Percentiles rank a stretch among this genome's conserved stretches.
Evolutionary conservation across 2,329 filamentous ascomycete species (phyloP).

Genomic region (Fusarium cyanostomum): DNA sequence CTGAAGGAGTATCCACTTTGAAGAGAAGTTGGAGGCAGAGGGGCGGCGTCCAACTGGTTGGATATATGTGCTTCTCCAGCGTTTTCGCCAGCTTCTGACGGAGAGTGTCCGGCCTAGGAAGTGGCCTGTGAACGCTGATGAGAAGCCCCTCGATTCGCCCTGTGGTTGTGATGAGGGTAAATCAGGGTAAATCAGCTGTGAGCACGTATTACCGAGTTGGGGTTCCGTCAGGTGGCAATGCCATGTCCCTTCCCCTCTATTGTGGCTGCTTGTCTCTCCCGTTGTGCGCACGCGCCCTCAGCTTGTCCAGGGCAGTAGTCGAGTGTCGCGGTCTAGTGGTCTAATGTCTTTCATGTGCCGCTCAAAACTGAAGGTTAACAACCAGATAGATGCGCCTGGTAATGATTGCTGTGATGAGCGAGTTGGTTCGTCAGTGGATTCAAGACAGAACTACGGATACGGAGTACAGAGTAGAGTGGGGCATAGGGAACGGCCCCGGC

Average conservation of each 20-base stretch:
- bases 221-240: slow-evolving; percentile 19
- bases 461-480: no score
- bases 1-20: slow-evolving; percentile 34
- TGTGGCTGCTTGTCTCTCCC: slow-evolving; percentile 14
- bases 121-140: slow-evolving; percentile 2
- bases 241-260: background rate
- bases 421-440: background rate
- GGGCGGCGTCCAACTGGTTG: slow-evolving; percentile 35
- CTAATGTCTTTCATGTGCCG: slow-evolving; percentile 29
- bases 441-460: slow-evolving; percentile 4
- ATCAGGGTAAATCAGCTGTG: background rate
- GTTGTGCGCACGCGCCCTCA: background rate
- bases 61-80: slow-evolving; percentile 12
- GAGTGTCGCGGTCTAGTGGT: slow-evolving; percentile 22
- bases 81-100: slow-evolving; percentile 14
- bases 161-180: slow-evolving; percentile 22
- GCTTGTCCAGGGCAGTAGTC: background rate
- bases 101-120: slow-evolving; percentile 22
- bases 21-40: slow-evolving; percentile 28
- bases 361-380: slow-evolving; percentile 7
- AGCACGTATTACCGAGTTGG: background rate
- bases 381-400: slow-evolving; percentile 1
- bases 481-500: slow-evolving; percentile 10
- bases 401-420: background rate
- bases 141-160: slow-evolving; percentile 23